These are phyloP conservation scores for Buxus sempervirens DNA, from an alignment of 164 flowering plant species.

Conservation along the genomic window DNA sequence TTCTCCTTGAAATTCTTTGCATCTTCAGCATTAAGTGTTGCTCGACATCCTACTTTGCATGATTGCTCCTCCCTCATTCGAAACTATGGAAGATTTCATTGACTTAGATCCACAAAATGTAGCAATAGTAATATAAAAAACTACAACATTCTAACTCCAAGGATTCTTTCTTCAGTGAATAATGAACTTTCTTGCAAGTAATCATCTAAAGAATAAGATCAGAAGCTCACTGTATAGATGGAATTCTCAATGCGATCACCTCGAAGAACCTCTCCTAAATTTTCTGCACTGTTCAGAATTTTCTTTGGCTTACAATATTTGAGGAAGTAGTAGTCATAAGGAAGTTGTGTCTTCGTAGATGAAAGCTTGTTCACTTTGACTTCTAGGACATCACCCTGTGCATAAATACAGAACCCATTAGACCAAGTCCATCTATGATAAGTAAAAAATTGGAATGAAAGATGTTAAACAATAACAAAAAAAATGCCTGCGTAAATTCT, in stretches of 20 bases:
- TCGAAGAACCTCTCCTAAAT: conserved; percentile 66
- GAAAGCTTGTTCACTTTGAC: conserved; percentile 70
- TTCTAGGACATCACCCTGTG: conserved; percentile 50
- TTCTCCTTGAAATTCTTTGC: too few species aligned
- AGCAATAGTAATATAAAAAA: background rate
- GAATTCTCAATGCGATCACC: conserved; percentile 75
- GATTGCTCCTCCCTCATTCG: conserved; percentile 47
- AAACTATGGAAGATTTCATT: conserved; percentile 32
- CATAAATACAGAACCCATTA: conserved; percentile 3
- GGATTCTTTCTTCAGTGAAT: background rate
- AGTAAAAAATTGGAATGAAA: background rate
- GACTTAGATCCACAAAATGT: background rate
- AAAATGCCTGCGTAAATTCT: background rate
- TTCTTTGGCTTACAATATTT: conserved; percentile 45
- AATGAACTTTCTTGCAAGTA: background rate
- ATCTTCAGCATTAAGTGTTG: conserved; percentile 39
- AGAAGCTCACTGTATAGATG: conserved; percentile 39
- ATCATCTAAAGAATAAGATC: background rate
- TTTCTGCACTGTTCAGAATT: conserved; percentile 54
- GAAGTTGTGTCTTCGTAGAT: conserved; percentile 63
- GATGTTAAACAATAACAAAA: background rate
- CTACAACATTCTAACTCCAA: background rate
- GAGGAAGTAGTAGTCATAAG: conserved; percentile 57
- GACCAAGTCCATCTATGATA: background rate
- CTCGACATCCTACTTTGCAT: conserved; percentile 49